These are phyloP conservation scores for Picocystis sp. DNA, from an alignment of 163 green algal genomes.

Conservation along the genomic window DNA sequence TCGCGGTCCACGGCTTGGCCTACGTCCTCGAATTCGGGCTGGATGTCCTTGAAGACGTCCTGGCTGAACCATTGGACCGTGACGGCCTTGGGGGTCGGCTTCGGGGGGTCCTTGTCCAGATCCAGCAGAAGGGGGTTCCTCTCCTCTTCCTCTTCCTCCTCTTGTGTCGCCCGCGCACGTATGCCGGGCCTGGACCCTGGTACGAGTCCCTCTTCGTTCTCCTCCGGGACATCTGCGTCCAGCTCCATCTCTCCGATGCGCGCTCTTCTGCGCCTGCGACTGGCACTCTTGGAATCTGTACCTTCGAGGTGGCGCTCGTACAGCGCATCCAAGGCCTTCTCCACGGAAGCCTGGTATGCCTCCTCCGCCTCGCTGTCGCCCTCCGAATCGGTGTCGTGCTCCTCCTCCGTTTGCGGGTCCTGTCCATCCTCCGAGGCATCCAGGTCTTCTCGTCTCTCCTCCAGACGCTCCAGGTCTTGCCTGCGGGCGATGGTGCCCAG, in stretches of 20 bases:
- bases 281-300: too few relatives aligned
- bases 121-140: conserved; percentile 48
- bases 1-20: conserved; percentile 20
- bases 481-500: conserved; percentile 4
- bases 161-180: neutral
- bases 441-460: conserved; percentile 12
- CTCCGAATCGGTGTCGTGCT: conserved; percentile 12
- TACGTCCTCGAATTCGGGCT: conserved; percentile 24
- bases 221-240: conserved; percentile 32
- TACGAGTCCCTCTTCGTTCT: conserved; percentile 8
- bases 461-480: conserved; percentile 7
- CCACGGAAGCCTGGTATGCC: conserved; percentile 1
- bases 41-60: conserved; percentile 52
- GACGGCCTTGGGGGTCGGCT: conserved; percentile 20
- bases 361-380: conserved; percentile 1
- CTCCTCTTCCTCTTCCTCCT: conserved; percentile 5
- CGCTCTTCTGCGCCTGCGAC: too few relatives aligned
- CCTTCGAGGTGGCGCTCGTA: too few relatives aligned
- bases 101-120: conserved; percentile 37
- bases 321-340: conserved; percentile 6
- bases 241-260: conserved; percentile 12
- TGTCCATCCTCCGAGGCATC: conserved; percentile 9
- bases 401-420: conserved; percentile 3
- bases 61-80: conserved; percentile 85
- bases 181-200: neutral